Conservation (phyloP, 2,329 filamentous ascomycete genomes). For the Fusarium zealandicum region DNA sequence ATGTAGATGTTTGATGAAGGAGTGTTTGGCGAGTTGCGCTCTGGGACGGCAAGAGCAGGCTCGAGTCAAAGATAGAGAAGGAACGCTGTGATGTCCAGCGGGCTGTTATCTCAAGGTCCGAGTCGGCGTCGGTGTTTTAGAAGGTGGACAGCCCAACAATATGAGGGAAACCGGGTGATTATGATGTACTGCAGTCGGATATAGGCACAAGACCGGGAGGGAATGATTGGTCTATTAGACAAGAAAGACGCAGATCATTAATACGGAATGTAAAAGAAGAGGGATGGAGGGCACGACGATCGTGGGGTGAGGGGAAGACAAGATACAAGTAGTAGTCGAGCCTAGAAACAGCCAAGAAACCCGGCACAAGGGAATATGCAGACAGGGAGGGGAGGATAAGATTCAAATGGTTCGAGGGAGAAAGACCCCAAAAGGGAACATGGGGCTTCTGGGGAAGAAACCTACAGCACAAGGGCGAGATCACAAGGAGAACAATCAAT, state of each 20-base stretch:
- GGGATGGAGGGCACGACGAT: constrained; percentile 18
- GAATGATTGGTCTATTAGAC: constrained; percentile 8
- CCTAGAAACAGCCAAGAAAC: constrained; percentile 12
- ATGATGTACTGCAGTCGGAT: constrained; percentile 1
- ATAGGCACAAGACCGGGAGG: not conserved
- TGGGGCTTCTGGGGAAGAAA: constrained; percentile 2
- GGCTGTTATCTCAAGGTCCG: constrained; percentile 1
- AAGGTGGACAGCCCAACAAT: not conserved
- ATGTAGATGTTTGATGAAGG: not conserved
- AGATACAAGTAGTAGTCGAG: constrained; percentile 37
- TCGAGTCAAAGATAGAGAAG: constrained; percentile 12
- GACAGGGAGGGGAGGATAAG: not conserved
- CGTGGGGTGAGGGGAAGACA: constrained; percentile 14
- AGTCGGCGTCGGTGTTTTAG: not conserved
- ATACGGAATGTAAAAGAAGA: constrained; percentile 18
- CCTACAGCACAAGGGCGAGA: not conserved
- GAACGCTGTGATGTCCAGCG: constrained; percentile 9
- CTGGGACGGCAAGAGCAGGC: not conserved
- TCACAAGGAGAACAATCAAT: too few species aligned
- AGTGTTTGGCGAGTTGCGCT: not conserved
- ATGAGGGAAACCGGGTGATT: not conserved
- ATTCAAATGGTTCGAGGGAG: constrained; percentile 8
- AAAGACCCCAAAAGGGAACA: constrained; percentile 21
- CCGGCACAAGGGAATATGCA: constrained; percentile 23
- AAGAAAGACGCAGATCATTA: constrained; percentile 17